Base-by-base conservation (phyloP, 148 eudicot species). In the Suaeda aralocaspica region DNA sequence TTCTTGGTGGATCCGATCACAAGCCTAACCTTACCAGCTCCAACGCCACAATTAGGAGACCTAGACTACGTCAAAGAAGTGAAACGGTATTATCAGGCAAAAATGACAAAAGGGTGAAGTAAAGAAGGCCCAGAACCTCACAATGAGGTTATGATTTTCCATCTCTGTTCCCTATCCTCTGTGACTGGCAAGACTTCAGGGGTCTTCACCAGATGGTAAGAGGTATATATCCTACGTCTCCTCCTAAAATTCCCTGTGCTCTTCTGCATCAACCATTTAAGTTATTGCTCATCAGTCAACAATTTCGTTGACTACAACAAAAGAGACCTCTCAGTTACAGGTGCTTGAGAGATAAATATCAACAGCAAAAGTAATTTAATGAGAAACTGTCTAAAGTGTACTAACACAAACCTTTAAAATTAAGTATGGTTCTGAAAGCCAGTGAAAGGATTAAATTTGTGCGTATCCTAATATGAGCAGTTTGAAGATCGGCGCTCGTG, bases 131-230 rank as follows among this genome's bases (percentile, higher is more conserved):
- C 42, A 78, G 67, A 68, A 93, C 98, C 96, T 93, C 96, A 66
- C 88, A 93, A 93, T 93, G 45, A 93, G 96, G 80, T 83, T 93
- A 83, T 93, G n/a, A 93, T 59, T 93, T 90, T 22, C 98, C 98
- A 84, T 88, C 96, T 79, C 85, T 84, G 80, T 93, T 93, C 84
- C 98, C 85, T 96, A 93, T 90, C 82, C 98, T 88, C 69, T 93
- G 87, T 28, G 98, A 93, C 76, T 93, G 98, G 74, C 98, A 93
- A 44, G 88, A n/a, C 95, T 85, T 93, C 95, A 67, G n/a, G 98
- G 96, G 81, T 93, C 98, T 83, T 93, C 92, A 70, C 96, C 95
- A 6, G 98, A 96, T 16, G 98, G 98, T 65, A 90, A 84, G 70
- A 93, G 98, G 82, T 87, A 93, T 64, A 93, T 93, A 76, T 93